phyloP scores from a whole-genome alignment of 2,329 filamentous ascomycete species.

The Elsinoe australis region DNA sequence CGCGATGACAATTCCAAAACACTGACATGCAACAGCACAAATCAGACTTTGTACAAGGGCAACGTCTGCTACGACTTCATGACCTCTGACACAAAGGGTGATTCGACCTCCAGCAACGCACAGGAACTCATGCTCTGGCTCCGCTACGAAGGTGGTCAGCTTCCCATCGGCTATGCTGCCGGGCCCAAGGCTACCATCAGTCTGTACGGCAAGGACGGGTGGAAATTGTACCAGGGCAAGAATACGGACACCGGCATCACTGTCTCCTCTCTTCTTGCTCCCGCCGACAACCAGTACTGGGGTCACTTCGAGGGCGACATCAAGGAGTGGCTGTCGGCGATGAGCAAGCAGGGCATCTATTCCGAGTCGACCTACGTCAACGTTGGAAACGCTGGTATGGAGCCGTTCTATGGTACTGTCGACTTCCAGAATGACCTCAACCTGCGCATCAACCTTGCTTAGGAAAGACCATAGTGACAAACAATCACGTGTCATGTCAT shows the following conservation, averaged over 20 bases:
- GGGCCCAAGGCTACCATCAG: slow-evolving; percentile 32
- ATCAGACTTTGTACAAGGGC: slow-evolving; percentile 38
- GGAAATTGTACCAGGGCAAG: slow-evolving; percentile 38
- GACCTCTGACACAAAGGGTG: slow-evolving; percentile 38
- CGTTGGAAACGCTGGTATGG: slow-evolving; percentile 37
- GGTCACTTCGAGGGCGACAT: slow-evolving; percentile 36
- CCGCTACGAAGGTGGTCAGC: slow-evolving; percentile 38
- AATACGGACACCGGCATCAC: slow-evolving; percentile 40
- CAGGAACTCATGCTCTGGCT: slow-evolving; percentile 43
- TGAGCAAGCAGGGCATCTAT: slow-evolving; percentile 35
- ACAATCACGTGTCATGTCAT: too few relatives aligned
- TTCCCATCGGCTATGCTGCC: slow-evolving; percentile 38
- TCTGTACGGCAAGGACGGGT: slow-evolving; percentile 33
- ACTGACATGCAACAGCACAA: too few relatives aligned
- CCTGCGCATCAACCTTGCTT: slow-evolving; percentile 15
- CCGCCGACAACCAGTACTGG: slow-evolving; percentile 32
- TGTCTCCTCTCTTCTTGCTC: slow-evolving; percentile 32
- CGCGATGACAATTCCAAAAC: too few relatives aligned
- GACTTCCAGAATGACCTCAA: slow-evolving; percentile 20
- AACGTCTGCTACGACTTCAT: slow-evolving; percentile 42
- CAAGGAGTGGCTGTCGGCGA: slow-evolving; percentile 37
- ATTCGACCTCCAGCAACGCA: slow-evolving; percentile 34
- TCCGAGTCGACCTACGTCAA: slow-evolving; percentile 35
- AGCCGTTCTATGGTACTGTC: slow-evolving; percentile 23
- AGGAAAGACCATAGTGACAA: neutral